These are phyloP conservation scores for Datisca glomerata DNA, from an alignment of 306 rosid species.

Conservation along the genomic window DNA sequence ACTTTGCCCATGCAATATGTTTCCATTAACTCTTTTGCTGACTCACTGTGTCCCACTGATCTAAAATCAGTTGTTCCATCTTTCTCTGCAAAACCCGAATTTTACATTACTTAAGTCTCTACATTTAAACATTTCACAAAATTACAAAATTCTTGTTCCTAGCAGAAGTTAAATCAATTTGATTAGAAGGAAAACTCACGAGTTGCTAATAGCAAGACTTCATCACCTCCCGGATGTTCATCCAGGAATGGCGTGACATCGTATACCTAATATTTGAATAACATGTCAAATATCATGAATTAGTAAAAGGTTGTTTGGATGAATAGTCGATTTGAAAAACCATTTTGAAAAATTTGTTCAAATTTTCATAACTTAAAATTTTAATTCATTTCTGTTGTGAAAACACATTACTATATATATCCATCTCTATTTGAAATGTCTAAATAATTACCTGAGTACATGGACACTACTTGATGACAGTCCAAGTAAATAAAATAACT, in stretches of 20 bases:
- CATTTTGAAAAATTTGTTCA: neutral
- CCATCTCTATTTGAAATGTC: no score
- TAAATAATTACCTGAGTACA: no score
- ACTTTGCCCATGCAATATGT: constrained; percentile 45
- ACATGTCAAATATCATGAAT: no score
- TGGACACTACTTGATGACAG: no score
- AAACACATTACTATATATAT: neutral
- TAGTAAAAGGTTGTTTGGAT: no score
- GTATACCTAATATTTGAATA: constrained; percentile 59
- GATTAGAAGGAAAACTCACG: constrained; percentile 27
- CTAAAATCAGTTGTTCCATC: constrained; percentile 80
- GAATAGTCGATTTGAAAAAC: no score
- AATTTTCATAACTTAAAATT: neutral
- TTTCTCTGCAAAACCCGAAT: constrained; percentile 28
- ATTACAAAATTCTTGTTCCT: no score
- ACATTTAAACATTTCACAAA: no score
- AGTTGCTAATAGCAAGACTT: constrained; percentile 44
- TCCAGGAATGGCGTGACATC: constrained; percentile 76
- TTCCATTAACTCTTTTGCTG: constrained; percentile 46
- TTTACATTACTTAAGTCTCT: neutral
- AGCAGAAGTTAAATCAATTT: neutral
- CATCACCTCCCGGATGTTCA: constrained; percentile 94
- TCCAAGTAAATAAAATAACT: no score
- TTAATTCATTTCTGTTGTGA: neutral
- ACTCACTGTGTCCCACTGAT: constrained; percentile 66